These are phyloP conservation scores for Lactarius sp. DNA, from an alignment of 768 basidiomycete genomes.

Conservation along the genomic window DNA sequence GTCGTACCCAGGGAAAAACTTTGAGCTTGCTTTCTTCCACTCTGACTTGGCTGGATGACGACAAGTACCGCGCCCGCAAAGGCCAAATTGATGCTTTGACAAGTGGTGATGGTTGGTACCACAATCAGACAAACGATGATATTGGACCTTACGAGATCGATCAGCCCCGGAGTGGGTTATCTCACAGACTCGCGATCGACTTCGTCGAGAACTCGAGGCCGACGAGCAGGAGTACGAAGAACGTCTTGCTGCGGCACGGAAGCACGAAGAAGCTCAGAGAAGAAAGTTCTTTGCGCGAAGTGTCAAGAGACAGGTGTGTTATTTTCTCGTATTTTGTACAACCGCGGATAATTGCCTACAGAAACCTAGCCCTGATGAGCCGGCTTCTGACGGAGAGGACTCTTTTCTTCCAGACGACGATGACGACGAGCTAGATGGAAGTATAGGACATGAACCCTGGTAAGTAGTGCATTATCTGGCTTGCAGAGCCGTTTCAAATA, in stretches of 20 bases:
- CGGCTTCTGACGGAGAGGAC: constrained; percentile 23
- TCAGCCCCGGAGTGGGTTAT: constrained; percentile 72
- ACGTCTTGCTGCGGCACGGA: constrained; percentile 53
- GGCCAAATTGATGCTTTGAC: constrained; percentile 47
- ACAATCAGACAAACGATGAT: constrained; percentile 12
- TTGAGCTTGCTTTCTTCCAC: constrained; percentile 72
- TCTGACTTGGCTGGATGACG: constrained; percentile 69
- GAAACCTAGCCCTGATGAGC: constrained; percentile 8
- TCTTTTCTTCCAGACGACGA: constrained; percentile 19
- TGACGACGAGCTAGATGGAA: constrained; percentile 1
- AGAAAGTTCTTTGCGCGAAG: constrained; percentile 52
- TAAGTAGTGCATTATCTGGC: neutral
- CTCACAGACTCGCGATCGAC: constrained; percentile 61
- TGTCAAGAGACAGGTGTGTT: constrained; percentile 53
- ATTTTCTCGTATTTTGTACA: neutral
- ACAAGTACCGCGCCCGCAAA: constrained; percentile 61
- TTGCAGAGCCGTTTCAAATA: neutral
- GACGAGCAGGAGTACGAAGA: constrained; percentile 62
- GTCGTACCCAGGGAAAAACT: constrained; percentile 67
- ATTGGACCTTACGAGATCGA: neutral
- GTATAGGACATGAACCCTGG: neutral
- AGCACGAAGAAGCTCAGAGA: constrained; percentile 54
- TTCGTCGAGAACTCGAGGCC: constrained; percentile 60
- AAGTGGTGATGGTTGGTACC: constrained; percentile 31
- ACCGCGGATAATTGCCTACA: neutral